These are phyloP conservation scores for Hypoxylon rickii DNA, from an alignment of 495 filamentous ascomycete species.

Conservation along the genomic window DNA sequence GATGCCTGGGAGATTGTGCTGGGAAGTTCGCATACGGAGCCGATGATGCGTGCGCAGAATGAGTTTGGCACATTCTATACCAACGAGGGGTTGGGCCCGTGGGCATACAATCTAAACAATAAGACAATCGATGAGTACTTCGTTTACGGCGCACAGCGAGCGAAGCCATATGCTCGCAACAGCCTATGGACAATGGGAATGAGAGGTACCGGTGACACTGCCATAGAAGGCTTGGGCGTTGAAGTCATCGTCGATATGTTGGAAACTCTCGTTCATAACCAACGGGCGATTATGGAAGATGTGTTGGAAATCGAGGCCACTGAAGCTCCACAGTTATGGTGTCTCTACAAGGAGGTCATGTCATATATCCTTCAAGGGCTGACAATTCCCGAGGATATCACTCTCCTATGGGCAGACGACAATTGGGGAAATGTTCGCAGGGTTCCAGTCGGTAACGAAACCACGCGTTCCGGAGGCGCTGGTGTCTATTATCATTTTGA, in stretches of 20 bases:
- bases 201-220: conserved; percentile 70
- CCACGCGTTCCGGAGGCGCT: conserved; percentile 62
- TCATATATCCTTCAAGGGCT: conserved; percentile 69
- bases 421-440: conserved; percentile 73
- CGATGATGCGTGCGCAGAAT: conserved; percentile 72
- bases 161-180: conserved; percentile 66
- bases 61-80: conserved; percentile 65
- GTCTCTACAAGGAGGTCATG: conserved; percentile 73
- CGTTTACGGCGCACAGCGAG: conserved; percentile 65
- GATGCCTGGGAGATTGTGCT: conserved; percentile 76
- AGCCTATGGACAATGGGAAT: conserved; percentile 73
- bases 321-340: conserved; percentile 72
- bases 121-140: conserved; percentile 68
- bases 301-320: conserved; percentile 59
- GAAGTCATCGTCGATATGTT: conserved; percentile 62
- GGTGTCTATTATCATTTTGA: conserved; percentile 83
- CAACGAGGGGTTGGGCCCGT: conserved; percentile 51
- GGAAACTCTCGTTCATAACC: conserved; percentile 61
- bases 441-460: conserved; percentile 67
- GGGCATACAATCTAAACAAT: conserved; percentile 71
- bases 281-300: conserved; percentile 59
- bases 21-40: conserved; percentile 74
- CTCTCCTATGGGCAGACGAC: conserved; percentile 75
- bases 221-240: conserved; percentile 56
- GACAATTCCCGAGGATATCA: conserved; percentile 71